Conservation (phyloP, 2,329 filamentous ascomycete genomes). For the Camptophora hylomeconis region DNA sequence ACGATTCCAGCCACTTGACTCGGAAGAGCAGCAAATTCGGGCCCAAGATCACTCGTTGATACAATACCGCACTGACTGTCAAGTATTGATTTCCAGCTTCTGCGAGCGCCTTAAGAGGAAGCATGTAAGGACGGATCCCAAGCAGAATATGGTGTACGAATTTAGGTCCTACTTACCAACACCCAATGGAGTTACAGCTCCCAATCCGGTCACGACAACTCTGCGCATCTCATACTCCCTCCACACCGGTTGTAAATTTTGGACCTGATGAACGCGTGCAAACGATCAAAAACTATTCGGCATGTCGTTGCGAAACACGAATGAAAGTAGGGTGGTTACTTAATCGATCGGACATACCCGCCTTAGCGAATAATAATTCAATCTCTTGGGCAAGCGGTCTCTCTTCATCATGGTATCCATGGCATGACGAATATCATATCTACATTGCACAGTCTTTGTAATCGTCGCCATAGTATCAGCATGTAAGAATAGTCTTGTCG, state of each 20-base stretch:
- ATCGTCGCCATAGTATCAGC: too few species aligned
- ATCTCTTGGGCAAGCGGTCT: too few species aligned
- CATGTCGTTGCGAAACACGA: too few species aligned
- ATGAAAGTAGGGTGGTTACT: too few species aligned
- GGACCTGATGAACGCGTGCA: too few species aligned
- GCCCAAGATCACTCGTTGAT: constrained; percentile 52
- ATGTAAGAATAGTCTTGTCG: too few species aligned
- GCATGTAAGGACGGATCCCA: constrained; percentile 1
- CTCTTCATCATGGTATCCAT: too few species aligned
- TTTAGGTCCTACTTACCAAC: constrained; percentile 40
- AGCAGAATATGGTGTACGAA: constrained; percentile 1
- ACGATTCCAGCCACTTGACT: constrained; percentile 78
- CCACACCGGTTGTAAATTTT: too few species aligned
- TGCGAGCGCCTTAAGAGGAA: constrained; percentile 47
- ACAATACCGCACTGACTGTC: constrained; percentile 68
- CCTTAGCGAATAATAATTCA: neutral
- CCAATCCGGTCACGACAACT: constrained; percentile 73
- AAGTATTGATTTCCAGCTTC: constrained; percentile 69
- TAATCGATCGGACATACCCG: constrained; percentile 5
- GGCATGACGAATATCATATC: too few species aligned
- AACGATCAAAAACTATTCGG: too few species aligned
- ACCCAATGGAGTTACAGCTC: constrained; percentile 71
- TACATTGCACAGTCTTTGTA: too few species aligned
- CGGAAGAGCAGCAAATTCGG: constrained; percentile 58
- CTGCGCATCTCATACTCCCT: constrained; percentile 39